Base-by-base conservation (phyloP, 2,329 filamentous ascomycete genomes). In the Pseudogymnoascus sp. region DNA sequence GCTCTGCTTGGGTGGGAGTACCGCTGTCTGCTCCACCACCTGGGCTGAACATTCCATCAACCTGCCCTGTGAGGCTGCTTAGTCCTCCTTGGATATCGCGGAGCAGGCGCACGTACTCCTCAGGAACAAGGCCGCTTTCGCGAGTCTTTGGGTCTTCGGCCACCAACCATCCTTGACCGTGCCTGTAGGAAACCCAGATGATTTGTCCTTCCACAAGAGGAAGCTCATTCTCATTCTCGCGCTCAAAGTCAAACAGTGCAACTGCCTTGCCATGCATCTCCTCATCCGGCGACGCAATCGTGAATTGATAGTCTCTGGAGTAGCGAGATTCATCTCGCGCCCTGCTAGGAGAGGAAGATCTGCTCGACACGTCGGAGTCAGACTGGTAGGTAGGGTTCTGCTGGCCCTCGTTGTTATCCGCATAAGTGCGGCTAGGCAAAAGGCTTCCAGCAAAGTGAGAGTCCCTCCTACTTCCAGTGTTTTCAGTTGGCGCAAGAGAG, bases 211-310 rank as follows among this genome's bases (percentile, higher is more conserved):
- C 95, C 0, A 91, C 87, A 57, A 99, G 79, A 3, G 92, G 91
- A 64, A 99, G 79, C 75, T 99, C 95, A 73, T 97, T 99, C 74
- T 97, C 92, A 74, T 97, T 97, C 75, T 97, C 93, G 34, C 93
- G 85, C 69, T 87, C 87, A 76, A 99, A 99, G 73, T 97, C 93
- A 73, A 96, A 99, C 21, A 99, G 80, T 5, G 95, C 95, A 29
- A 99, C 91, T 10, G 92, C 93, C 74, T 96, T 96, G 60, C 95
- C 95, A 72, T 97, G 93, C 85, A 97, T 97, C 75, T 97, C 92
- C 77, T 97, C 93, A 74, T 97, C 95, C 4, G 93, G 92, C 12
- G 91, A 96, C 14, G 91, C 93, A 69, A 96, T 96, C 16, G 91
- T 96, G 74, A 97, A 96, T 70, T 96, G 90, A 74, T 96, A 97